Base-by-base conservation (phyloP, 441 rosid species). In the Pelargonium citronellum region DNA sequence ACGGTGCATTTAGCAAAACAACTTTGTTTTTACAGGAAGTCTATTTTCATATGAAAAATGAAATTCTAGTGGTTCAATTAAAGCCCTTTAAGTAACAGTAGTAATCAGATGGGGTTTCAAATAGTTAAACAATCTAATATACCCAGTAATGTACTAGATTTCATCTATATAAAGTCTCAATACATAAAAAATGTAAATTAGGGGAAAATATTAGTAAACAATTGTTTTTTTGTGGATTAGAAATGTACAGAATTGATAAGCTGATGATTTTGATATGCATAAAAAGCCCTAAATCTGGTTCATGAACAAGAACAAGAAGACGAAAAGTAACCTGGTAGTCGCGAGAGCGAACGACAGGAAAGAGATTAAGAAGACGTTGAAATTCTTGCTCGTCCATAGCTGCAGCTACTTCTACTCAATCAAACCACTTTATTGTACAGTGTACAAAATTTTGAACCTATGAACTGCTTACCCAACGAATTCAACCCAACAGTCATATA, bases 311-410 rank as follows among this genome's bases (percentile, higher is more conserved):
- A 41, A 41, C 44, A 15, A 5, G 55, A 76, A 69, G 13, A 46
- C 49, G 13, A 69, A 67, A 66, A 82, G 20, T 64, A 81, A 90
- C 98, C 69, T 74, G 80, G 74, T 81, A 84, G 79, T 91, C 87
- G 66, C 88, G 90, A 80, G 92, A 71, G 64, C 98, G 87, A 67
- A 86, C 89, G 71, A 89, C 81, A n/a, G 96, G 96, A 82, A 91
- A 92, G 77, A 87, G 90, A 71, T 85, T 83, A 2, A 93, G 91
- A 43, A 83, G 79, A 78, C 89, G 89, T 47, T 81, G 86, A 77
- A 92, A 92, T 74, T 92, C 96, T 67, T 79, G 82, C 64, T 89
- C 96, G 4, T 92, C 98, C 98, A 92, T 53, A 19, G 15, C 60
- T 90, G 55, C 68, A 73, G 71, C 19, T 30, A 7, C 41, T 55